Conservation (phyloP, 768 basidiomycete genomes). For the Suillus fuscotomentosus region DNA sequence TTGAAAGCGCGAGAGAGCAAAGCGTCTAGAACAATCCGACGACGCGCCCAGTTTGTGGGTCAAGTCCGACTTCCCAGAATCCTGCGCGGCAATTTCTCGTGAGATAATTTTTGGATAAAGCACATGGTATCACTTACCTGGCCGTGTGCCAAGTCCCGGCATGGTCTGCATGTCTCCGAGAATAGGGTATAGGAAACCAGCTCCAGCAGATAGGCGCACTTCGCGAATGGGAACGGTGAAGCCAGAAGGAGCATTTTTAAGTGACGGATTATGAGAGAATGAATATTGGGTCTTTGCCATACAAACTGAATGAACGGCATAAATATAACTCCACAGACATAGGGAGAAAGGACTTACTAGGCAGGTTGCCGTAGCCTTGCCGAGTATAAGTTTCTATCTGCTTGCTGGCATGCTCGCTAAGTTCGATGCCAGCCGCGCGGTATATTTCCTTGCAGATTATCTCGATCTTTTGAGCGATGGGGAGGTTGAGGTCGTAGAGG, state of each 20-base stretch:
- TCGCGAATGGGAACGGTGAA: constrained; percentile 92
- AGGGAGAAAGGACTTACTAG: constrained; percentile 51
- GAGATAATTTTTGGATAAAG: constrained; percentile 5
- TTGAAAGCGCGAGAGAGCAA: constrained; percentile 20
- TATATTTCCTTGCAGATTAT: constrained; percentile 91
- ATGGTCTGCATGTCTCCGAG: constrained; percentile 98
- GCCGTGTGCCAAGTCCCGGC: constrained; percentile 92
- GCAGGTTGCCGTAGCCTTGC: constrained; percentile 79
- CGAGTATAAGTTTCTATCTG: constrained; percentile 91
- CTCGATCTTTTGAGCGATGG: constrained; percentile 86
- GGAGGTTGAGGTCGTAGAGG: constrained; percentile 82
- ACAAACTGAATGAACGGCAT: constrained; percentile 57
- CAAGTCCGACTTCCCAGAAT: constrained; percentile 89
- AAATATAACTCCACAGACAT: constrained; percentile 6
- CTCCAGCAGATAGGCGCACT: constrained; percentile 87
- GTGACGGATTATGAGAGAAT: constrained; percentile 90
- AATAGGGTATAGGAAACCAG: constrained; percentile 94
- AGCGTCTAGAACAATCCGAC: constrained; percentile 73
- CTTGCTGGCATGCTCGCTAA: constrained; percentile 79
- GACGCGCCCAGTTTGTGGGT: constrained; percentile 76
- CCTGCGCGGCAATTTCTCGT: constrained; percentile 38
- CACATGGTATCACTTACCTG: constrained; percentile 48
- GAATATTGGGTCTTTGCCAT: constrained; percentile 99
- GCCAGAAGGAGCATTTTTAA: constrained; percentile 88
- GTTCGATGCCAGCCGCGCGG: constrained; percentile 86